Evolutionary conservation across 768 basidiomycete species (phyloP).

Genomic region (Mycena latifolia): DNA sequence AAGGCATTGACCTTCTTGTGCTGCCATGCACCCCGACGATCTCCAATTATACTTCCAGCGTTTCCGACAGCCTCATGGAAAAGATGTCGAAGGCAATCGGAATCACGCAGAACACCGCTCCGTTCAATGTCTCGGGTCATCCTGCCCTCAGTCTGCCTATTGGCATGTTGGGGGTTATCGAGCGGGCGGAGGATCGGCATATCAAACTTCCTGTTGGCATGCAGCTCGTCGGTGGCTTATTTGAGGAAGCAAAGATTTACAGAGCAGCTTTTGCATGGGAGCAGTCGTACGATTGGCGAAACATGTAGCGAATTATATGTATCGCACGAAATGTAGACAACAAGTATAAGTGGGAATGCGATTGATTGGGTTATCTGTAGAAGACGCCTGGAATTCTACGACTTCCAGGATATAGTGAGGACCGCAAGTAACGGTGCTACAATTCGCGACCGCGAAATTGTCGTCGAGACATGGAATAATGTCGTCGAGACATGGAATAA

Average conservation of each 20-base stretch:
- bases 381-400: conserved; percentile 25
- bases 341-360: background rate
- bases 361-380: conserved; percentile 1
- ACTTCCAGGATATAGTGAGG: background rate
- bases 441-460: background rate
- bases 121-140: conserved; percentile 52
- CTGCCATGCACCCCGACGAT: conserved; percentile 53
- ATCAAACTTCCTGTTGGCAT: conserved; percentile 56
- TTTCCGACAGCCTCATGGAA: conserved; percentile 41
- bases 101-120: conserved; percentile 44
- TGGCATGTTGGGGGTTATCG: conserved; percentile 46
- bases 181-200: conserved; percentile 47
- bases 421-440: background rate
- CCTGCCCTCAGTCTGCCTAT: conserved; percentile 57
- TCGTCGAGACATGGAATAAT: conserved; percentile 25
- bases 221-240: conserved; percentile 57
- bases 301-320: conserved; percentile 7
- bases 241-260: conserved; percentile 51
- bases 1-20: conserved; percentile 47
- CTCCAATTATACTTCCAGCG: conserved; percentile 43
- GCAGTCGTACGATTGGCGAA: conserved; percentile 39
- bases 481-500: too few species aligned
- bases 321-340: too few species aligned
- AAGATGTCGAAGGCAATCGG: conserved; percentile 45
- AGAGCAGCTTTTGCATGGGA: conserved; percentile 44